Evolutionary conservation across 306 rosid species (phyloP), one percentile per base, ranked within the genome.

Genomic region (Leucaena leucocephala): DNA sequence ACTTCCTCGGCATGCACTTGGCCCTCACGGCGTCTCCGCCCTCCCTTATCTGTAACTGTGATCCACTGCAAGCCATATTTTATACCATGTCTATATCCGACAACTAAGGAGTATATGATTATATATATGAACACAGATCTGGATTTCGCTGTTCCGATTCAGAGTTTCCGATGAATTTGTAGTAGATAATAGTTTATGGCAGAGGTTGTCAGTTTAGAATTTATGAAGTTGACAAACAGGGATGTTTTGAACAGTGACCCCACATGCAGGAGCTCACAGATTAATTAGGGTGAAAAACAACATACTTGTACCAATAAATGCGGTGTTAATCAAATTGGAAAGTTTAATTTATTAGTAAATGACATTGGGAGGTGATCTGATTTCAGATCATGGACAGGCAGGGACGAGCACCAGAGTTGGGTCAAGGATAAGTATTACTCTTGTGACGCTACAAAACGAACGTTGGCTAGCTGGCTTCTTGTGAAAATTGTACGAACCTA

Each of bases 1-100:
- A 85, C 84, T 84, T 95, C 79, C 96, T 86, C 4, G 99, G 99
- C 74, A 95, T 91, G 94, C 99, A 95, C 75, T 93, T 95, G 36
- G 92, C 85, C 27, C 87, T 82, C 74, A 70, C 96, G 1, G 79
- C 85, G 4, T 86, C 93, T 77, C 85, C 94, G 46, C 82, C 79
- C 72, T 87, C 96, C 10, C 73, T 80, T 77, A 90, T 68, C 58
- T 91, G 89, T 88, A 92, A 33, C 84, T 85, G 90, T 8, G 91
- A 85, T 43, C 91, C 86, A 71, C 99, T 95, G 93, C 86, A 81
- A 8, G 49, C 58, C 58, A 52, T 64, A 52, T 61, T 52, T 85
- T 14, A 61, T 27, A 52, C 27, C 59, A 55, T n/a, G 62, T n/a
- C 62, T 19, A 55, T 55, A 19, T n/a, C 61, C 62, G 19, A 8